These are phyloP conservation scores for Neurospora tetrasperma DNA, from an alignment of 495 filamentous ascomycete genomes.

Conservation along the genomic window DNA sequence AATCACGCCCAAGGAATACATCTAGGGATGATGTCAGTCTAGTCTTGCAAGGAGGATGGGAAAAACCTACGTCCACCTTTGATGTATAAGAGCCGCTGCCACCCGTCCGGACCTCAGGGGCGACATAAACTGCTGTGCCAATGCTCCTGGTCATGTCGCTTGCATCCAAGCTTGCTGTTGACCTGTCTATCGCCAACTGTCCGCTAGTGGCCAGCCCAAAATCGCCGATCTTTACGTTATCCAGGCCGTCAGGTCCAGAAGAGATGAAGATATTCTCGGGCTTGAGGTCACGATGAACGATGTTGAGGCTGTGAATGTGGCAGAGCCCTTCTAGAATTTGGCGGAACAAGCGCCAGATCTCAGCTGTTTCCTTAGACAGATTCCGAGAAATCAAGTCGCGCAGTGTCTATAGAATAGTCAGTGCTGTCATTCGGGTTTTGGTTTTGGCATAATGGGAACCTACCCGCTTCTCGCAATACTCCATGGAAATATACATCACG, in stretches of 20 bases:
- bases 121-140: constrained; percentile 91
- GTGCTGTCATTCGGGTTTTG: not conserved
- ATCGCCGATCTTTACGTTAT: constrained; percentile 90
- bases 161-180: constrained; percentile 42
- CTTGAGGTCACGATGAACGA: constrained; percentile 96
- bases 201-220: constrained; percentile 90
- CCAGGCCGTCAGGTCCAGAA: constrained; percentile 52
- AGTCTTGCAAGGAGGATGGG: not conserved
- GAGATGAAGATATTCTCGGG: constrained; percentile 93
- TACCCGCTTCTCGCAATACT: constrained; percentile 90
- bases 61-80: constrained; percentile 71
- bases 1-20: constrained; percentile 95
- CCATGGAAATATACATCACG: constrained; percentile 59
- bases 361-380: constrained; percentile 58
- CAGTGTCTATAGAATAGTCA: constrained; percentile 48
- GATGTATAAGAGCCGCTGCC: constrained; percentile 71
- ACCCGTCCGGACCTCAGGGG: constrained; percentile 73
- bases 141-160: constrained; percentile 68
- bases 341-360: constrained; percentile 81
- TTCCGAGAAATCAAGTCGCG: constrained; percentile 80
- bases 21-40: constrained; percentile 37
- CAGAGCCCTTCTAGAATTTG: constrained; percentile 85
- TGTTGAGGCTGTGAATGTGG: constrained; percentile 83
- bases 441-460: constrained; percentile 17
- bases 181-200: constrained; percentile 58